Percentiles rank a stretch among this genome's conserved stretches.
Conservation (phyloP, 2,329 filamentous ascomycete genomes). For the Colletotrichum acutatum region DNA sequence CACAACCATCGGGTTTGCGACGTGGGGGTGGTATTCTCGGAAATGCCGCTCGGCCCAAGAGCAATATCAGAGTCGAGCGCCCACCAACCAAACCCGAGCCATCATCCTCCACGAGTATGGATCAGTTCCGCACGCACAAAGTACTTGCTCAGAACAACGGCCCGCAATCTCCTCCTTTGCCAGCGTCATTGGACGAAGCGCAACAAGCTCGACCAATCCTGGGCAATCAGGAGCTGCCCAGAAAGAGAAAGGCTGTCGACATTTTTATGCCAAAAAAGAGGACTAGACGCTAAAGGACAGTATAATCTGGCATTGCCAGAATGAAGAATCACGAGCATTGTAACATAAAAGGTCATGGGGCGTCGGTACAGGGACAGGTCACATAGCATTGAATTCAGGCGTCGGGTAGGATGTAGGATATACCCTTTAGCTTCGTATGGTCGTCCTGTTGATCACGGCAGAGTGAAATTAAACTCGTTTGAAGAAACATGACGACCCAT, state of each 20-base stretch:
- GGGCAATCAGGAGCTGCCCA: conserved; percentile 23
- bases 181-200: conserved; percentile 23
- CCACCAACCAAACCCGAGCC: conserved; percentile 12
- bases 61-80: conserved; percentile 27
- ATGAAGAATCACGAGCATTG: background rate
- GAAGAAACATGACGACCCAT: background rate
- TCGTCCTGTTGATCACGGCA: background rate
- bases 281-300: conserved; percentile 12
- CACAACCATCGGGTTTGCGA: conserved; percentile 13
- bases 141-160: background rate
- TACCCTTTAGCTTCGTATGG: conserved; percentile 22
- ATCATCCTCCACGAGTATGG: background rate
- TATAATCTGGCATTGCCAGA: background rate
- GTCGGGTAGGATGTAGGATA: conserved; percentile 19
- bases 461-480: background rate
- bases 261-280: conserved; percentile 64
- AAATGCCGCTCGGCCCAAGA: conserved; percentile 27
- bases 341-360: background rate
- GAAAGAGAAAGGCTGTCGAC: conserved; percentile 58
- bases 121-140: conserved; percentile 13
- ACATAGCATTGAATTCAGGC: background rate
- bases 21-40: conserved; percentile 25
- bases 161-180: conserved; percentile 38
- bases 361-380: background rate
- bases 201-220: conserved; percentile 12